Conservation (phyloP, 2,329 filamentous ascomycete species). For the Amauroascus verrucosus region DNA sequence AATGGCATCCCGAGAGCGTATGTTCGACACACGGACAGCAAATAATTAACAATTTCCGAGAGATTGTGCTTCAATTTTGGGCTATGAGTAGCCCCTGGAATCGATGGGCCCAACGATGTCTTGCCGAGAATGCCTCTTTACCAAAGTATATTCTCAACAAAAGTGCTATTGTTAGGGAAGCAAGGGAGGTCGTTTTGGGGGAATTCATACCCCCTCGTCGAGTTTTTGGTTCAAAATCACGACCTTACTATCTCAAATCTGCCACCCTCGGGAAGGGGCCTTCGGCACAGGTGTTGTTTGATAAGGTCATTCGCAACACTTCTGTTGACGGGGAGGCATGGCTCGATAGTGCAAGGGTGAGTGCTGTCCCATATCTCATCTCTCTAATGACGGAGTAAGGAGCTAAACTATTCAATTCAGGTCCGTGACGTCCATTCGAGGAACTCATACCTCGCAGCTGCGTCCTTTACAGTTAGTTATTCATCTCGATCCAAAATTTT, state of each 20-base stretch:
- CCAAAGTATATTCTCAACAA: conserved; percentile 11
- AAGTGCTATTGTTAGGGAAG: conserved; percentile 12
- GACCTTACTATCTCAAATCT: conserved; percentile 12
- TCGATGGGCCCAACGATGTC: neutral
- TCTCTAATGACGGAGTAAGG: neutral
- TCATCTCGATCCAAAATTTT: conserved; percentile 9
- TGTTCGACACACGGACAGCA: conserved; percentile 15
- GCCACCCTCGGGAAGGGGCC: conserved; percentile 11
- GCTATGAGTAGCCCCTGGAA: conserved; percentile 1
- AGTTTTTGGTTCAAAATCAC: neutral
- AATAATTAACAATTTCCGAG: conserved; percentile 15
- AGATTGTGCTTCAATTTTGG: conserved; percentile 12
- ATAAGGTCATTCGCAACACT: conserved; percentile 11
- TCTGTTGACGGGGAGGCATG: conserved; percentile 15
- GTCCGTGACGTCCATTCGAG: conserved; percentile 15
- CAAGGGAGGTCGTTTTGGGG: neutral
- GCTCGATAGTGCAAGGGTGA: conserved; percentile 16
- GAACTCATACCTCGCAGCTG: conserved; percentile 14
- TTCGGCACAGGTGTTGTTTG: conserved; percentile 10
- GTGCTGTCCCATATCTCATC: neutral
- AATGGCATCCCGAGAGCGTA: conserved; percentile 17
- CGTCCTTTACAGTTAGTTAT: conserved; percentile 11
- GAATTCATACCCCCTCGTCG: conserved; percentile 3
- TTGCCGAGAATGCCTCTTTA: conserved; percentile 5
- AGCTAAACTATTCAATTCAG: conserved; percentile 7